phyloP scores from a whole-genome alignment of 2,329 filamentous ascomycete genomes.

The Alternaria infectoria region DNA sequence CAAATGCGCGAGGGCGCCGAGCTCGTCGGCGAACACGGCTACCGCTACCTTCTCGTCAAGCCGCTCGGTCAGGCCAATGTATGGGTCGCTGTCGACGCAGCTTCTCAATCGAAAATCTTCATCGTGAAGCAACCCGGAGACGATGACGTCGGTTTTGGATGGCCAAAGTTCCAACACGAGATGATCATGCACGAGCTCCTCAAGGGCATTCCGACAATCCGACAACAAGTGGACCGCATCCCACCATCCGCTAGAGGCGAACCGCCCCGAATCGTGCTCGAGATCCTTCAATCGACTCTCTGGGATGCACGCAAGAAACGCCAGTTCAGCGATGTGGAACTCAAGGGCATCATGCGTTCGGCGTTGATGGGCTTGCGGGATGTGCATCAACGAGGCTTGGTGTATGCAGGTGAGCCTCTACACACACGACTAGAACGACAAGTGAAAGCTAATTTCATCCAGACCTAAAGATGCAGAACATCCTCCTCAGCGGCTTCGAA shows the following conservation, averaged over 20 bases:
- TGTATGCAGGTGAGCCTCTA: constrained; percentile 11
- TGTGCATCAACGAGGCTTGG: constrained; percentile 12
- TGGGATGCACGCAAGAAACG: constrained; percentile 15
- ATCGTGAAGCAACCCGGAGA: constrained; percentile 15
- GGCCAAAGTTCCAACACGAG: constrained; percentile 16
- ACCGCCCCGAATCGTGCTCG: constrained; percentile 12
- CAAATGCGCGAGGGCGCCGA: constrained; percentile 15
- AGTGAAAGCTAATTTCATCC: neutral
- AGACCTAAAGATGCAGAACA: constrained; percentile 19
- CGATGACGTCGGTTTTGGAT: constrained; percentile 12
- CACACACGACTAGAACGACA: neutral
- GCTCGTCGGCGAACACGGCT: constrained; percentile 15
- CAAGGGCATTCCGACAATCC: constrained; percentile 11
- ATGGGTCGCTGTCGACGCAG: constrained; percentile 17
- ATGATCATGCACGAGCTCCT: constrained; percentile 19
- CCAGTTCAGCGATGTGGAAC: constrained; percentile 15
- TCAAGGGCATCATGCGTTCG: constrained; percentile 18
- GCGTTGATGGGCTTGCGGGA: constrained; percentile 11
- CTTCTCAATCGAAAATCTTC: constrained; percentile 15
- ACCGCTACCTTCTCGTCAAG: constrained; percentile 14
- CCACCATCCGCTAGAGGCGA: constrained; percentile 6
- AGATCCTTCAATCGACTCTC: constrained; percentile 12
- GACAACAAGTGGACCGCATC: constrained; percentile 17
- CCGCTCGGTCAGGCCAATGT: constrained; percentile 16
- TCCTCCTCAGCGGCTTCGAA: constrained; percentile 11